Base-by-base conservation (phyloP, 164 flowering plant species). In the Umbilicus rupestris region DNA sequence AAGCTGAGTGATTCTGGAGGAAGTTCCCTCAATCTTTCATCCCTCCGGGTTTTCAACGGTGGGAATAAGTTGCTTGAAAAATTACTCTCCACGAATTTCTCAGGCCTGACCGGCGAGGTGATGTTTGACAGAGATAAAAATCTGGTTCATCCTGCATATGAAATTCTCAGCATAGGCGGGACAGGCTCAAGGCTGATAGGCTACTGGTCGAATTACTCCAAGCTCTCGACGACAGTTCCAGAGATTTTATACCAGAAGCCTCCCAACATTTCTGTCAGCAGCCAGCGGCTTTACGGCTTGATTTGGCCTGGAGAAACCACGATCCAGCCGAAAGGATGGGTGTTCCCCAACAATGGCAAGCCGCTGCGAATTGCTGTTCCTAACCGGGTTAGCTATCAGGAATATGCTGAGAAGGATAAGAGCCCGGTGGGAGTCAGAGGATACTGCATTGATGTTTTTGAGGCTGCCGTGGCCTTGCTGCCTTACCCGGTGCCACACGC, bases 301-400 rank as follows among this genome's bases (percentile, higher is more conserved):
- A 79, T 86, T 70, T 93, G 98, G 98, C 98, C 98, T 39, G 98
- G 98, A 39, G 85, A 86, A 68, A 72, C 82, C 5, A 41, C 73
- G 15, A 42, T 15, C 16, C 67, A 66, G 55, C 98, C 98, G 57
- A 83, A 89, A 22, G 98, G 98, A 39, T 93, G 98, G 98, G 96
- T 90, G 39, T 88, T 93, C 69, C 97, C 98, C 0, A 77, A 90
- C 80, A 93, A 86, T 71, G 96, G 93, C 58, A 78, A 74, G 75
- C 85, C 92, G 19, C 71, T 93, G 37, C 74, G 82, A 37, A 87
- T 93, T 69, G 97, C 77, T 15, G 87, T 90, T 37, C 98, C 98
- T 5, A 68, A 84, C 68, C 80, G 98, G 55, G 86, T 81, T 22
- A 82, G 83, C 64, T 93, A 77, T 62, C 74, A 78, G 52, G 86